Percentiles rank a stretch among this genome's conserved stretches.
These are phyloP conservation scores for Citrus hindsii DNA, from an alignment of 345 rosid genomes.

Conservation along the genomic window DNA sequence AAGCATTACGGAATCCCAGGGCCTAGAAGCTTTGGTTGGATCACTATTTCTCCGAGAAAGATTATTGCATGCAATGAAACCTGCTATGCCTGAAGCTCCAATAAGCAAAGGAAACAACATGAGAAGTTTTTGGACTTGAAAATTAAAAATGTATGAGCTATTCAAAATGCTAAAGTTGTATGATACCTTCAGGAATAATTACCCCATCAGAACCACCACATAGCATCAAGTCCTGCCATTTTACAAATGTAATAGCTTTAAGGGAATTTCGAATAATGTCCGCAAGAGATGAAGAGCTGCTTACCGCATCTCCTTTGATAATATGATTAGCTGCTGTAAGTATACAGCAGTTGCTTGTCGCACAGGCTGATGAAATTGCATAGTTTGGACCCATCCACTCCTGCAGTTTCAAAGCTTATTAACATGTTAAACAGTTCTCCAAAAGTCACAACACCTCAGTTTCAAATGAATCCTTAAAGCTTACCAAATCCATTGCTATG, in stretches of 20 bases:
- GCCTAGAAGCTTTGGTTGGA: constrained; percentile 61
- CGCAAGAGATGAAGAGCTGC: constrained; percentile 6
- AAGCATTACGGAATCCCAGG: constrained; percentile 50
- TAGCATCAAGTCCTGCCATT: constrained; percentile 51
- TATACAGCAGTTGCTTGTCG: constrained; percentile 61
- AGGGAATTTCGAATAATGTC: too few species aligned
- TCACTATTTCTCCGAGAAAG: constrained; percentile 51
- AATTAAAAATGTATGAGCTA: background rate
- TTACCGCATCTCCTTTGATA: constrained; percentile 54
- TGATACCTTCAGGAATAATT: constrained; percentile 46
- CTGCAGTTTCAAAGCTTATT: constrained; percentile 21
- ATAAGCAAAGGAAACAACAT: background rate
- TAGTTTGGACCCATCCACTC: constrained; percentile 78
- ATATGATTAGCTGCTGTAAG: constrained; percentile 60
- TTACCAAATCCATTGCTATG: constrained; percentile 56
- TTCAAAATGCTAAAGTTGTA: background rate
- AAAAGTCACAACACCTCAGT: background rate
- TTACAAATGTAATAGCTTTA: background rate
- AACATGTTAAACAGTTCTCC: background rate
- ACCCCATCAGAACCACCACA: constrained; percentile 61
- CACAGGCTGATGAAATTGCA: constrained; percentile 59
- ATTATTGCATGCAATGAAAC: constrained; percentile 49
- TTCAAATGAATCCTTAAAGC: background rate
- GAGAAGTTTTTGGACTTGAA: background rate
- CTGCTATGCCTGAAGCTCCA: constrained; percentile 44